These are phyloP conservation scores for Endocalyx cinctus DNA, from an alignment of 2,329 filamentous ascomycete genomes.

Conservation along the genomic window DNA sequence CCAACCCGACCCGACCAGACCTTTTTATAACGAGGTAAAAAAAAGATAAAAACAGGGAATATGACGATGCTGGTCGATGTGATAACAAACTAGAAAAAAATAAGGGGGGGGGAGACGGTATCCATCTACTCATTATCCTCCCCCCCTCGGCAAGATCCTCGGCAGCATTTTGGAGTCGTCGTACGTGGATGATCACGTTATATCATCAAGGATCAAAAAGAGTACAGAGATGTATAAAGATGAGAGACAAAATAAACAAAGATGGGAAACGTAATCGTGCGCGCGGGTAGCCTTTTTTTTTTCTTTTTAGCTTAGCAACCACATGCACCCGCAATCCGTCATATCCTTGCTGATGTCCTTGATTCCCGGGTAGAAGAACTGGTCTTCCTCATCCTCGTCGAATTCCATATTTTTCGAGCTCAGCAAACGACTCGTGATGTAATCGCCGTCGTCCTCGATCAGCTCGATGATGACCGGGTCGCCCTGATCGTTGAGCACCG, in stretches of 20 bases:
- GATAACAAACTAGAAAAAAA: too few relatives aligned
- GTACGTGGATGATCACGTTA: neutral
- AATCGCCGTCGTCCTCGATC: conserved; percentile 32
- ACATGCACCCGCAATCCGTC: conserved; percentile 50
- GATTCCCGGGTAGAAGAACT: conserved; percentile 8
- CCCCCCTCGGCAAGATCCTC: too few relatives aligned
- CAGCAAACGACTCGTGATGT: conserved; percentile 1
- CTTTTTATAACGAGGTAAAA: too few relatives aligned
- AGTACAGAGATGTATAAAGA: neutral
- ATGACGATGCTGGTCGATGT: too few relatives aligned
- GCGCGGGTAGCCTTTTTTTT: too few relatives aligned
- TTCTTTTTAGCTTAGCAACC: conserved; percentile 41
- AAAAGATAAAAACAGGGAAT: too few relatives aligned
- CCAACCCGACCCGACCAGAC: too few relatives aligned
- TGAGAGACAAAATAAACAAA: too few relatives aligned
- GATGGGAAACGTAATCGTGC: neutral
- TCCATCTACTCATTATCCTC: too few relatives aligned
- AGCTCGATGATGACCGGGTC: conserved; percentile 40
- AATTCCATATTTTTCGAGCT: conserved; percentile 3
- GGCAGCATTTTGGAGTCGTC: too few relatives aligned
- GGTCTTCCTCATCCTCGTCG: conserved; percentile 4
- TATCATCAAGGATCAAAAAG: neutral
- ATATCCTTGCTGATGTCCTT: conserved; percentile 30
- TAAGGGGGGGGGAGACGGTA: too few relatives aligned
- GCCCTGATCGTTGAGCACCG: conserved; percentile 32